Percentiles rank a stretch among this genome's conserved stretches.
Evolutionary conservation across 495 filamentous ascomycete species (phyloP).

Genomic region (Hypoxylon fuscum): DNA sequence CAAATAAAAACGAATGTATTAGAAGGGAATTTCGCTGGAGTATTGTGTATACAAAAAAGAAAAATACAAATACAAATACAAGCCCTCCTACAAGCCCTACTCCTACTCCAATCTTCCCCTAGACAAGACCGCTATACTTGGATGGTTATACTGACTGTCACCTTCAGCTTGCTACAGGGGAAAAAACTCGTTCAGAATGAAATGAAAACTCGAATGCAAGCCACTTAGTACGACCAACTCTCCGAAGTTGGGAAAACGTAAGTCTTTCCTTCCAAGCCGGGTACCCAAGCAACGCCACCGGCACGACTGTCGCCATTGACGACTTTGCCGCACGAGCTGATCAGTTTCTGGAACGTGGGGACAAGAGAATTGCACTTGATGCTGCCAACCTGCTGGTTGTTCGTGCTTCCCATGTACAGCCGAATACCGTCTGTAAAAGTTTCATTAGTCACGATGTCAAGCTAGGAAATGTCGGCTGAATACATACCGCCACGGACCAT

Average conservation of each 20-base stretch:
- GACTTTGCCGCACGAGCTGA: neutral
- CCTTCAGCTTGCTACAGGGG: no score
- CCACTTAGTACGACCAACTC: neutral
- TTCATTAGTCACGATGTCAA: neutral
- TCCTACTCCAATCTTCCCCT: no score
- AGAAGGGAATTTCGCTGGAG: no score
- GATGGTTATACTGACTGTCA: no score
- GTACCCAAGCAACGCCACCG: neutral
- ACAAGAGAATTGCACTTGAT: neutral
- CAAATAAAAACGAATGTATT: no score
- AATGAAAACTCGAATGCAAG: neutral
- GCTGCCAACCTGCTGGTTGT: neutral
- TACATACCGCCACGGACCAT: neutral
- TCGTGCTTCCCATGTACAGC: neutral
- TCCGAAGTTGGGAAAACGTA: conserved; percentile 1
- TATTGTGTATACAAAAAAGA: no score
- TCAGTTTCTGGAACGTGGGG: neutral
- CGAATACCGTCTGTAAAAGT: neutral
- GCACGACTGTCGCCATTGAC: neutral
- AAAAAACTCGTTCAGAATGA: no score
- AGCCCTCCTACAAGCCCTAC: no score
- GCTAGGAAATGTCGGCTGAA: neutral
- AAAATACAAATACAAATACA: no score
- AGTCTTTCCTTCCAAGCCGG: neutral
- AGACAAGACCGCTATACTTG: no score